phyloP scores from a whole-genome alignment of 169 alveolate genomes.

The Theileria parva region DNA sequence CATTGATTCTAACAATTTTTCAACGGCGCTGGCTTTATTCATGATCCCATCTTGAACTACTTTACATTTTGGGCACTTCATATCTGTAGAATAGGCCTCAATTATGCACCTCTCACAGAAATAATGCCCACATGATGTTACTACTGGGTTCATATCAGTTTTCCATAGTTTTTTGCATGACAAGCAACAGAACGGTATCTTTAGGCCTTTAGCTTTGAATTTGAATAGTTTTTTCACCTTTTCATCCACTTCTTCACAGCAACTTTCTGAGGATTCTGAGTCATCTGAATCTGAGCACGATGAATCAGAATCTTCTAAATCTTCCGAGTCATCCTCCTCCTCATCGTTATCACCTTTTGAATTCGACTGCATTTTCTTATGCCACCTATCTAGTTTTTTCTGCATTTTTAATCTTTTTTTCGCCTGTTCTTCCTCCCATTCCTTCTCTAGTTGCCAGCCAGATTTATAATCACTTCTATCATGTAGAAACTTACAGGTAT shows the following conservation, averaged over 20 bases:
- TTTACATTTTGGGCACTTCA: slow-evolving; percentile 84
- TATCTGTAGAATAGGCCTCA: slow-evolving; percentile 76
- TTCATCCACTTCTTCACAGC: slow-evolving; percentile 42
- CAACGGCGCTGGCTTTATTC: slow-evolving; percentile 75
- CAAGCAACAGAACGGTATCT: slow-evolving; percentile 74
- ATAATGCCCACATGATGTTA: slow-evolving; percentile 89
- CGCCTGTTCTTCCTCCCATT: slow-evolving; percentile 86
- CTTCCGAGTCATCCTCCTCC: slow-evolving; percentile 45
- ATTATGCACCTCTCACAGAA: slow-evolving; percentile 93
- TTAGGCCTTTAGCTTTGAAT: slow-evolving; percentile 48
- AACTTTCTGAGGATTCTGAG: slow-evolving; percentile 12
- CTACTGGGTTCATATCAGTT: slow-evolving; percentile 83
- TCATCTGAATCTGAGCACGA: slow-evolving; percentile 42
- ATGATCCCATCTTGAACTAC: slow-evolving; percentile 86
- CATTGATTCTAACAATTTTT: slow-evolving; percentile 65
- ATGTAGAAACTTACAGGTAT: slow-evolving; percentile 94
- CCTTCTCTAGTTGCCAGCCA: slow-evolving; percentile 95
- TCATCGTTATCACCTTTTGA: slow-evolving; percentile 45
- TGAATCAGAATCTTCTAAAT: slow-evolving; percentile 24
- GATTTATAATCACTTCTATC: slow-evolving; percentile 95
- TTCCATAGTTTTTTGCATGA: slow-evolving; percentile 86
- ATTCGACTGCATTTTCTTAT: slow-evolving; percentile 64
- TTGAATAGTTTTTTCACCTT: slow-evolving; percentile 42
- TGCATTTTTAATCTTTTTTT: slow-evolving; percentile 76
- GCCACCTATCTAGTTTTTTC: slow-evolving; percentile 72